Base-by-base conservation (phyloP, 2,329 filamentous ascomycete genomes). In the Pseudocercospora musae region DNA sequence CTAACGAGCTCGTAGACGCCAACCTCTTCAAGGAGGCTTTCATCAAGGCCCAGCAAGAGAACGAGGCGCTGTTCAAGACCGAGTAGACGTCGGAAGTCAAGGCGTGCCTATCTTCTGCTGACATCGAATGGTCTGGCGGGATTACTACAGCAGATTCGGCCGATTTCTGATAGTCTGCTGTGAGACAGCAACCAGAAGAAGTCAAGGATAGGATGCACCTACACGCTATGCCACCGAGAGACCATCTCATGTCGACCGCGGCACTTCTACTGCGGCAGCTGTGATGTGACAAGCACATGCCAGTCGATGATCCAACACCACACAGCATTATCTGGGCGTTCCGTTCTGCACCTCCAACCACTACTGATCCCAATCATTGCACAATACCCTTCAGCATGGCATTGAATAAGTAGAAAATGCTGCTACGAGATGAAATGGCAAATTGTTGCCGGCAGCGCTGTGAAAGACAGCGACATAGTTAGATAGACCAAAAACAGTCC, bases 21-120 rank as follows among this genome's bases (percentile, higher is more conserved):
- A 96, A 97, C 79, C 83, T 87, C 65, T 98, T 99, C 87, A 98
- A 97, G 85, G 94, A 98, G 69, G 89, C 92, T 61, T 98, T 98
- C 83, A 87, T 96, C 82, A 92, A 96, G 84, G 94, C 95, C 59
- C 93, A 97, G 83, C 88, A 94, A 82, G 92, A 96, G 77, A 99
- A 98, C 80, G 92, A 95, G 84, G 87, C 85, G 69, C 83, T 96
- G 62, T 96, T 97, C 82, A 74, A 73, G 68, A 63, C 62, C 29
- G 69, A 70, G 33, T 65, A 68, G 50, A 46, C 21, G 29, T 20
- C 29, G n/a, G 8, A 18, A 33, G 29, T 8, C 33, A 29, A 20
- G 52, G 18, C 52, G 29, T 29, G n/a, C 31, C 27, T 9, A 40
- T 54, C 27, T 21, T 20, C 29, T 25, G 29, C 52, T 10, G 52